Percentiles rank a stretch among this genome's conserved stretches.
phyloP scores from a whole-genome alignment of 2,329 filamentous ascomycete genomes.

The Colletotrichum sansevieriae region DNA sequence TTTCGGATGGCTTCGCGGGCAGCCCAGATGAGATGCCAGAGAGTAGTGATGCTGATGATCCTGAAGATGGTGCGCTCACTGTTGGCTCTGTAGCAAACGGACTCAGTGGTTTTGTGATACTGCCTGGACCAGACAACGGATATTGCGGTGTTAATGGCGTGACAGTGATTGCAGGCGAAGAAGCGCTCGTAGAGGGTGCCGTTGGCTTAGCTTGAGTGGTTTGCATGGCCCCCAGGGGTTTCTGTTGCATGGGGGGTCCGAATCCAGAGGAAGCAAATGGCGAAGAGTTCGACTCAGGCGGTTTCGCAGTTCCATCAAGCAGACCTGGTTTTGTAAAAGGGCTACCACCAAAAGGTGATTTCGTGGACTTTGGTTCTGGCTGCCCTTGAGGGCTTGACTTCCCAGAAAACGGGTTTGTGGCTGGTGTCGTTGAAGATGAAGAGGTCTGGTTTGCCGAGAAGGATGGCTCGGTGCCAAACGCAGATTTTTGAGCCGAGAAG shows the following conservation, averaged over 20 bases:
- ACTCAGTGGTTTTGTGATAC: slow-evolving; percentile 12
- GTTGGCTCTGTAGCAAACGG: slow-evolving; percentile 13
- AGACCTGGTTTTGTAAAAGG: slow-evolving; percentile 21
- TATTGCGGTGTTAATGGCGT: slow-evolving; percentile 41
- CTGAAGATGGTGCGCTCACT: slow-evolving; percentile 4
- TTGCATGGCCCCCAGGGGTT: slow-evolving; percentile 10
- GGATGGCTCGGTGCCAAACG: neutral
- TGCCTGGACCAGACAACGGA: slow-evolving; percentile 11
- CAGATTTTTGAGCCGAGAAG: slow-evolving; percentile 15
- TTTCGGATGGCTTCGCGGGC: slow-evolving; percentile 39
- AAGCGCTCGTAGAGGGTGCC: neutral
- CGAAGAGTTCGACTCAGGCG: neutral
- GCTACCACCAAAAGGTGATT: slow-evolving; percentile 10
- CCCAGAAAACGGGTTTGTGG: slow-evolving; percentile 31
- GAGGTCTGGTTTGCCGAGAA: neutral
- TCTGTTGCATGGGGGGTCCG: slow-evolving; percentile 22
- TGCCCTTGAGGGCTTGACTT: slow-evolving; percentile 24
- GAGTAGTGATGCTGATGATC: neutral
- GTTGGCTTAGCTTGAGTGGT: slow-evolving; percentile 20
- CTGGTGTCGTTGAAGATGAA: slow-evolving; percentile 11
- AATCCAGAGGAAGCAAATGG: slow-evolving; percentile 17
- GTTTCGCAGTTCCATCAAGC: slow-evolving; percentile 14
- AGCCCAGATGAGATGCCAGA: neutral
- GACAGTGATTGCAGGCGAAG: slow-evolving; percentile 36
- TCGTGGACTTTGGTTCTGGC: slow-evolving; percentile 2